Evolutionary conservation across 495 filamentous ascomycete genomes (phyloP), one percentile per base, ranked within the genome.

Genomic region (Lasiosphaeriaceae sp.): DNA sequence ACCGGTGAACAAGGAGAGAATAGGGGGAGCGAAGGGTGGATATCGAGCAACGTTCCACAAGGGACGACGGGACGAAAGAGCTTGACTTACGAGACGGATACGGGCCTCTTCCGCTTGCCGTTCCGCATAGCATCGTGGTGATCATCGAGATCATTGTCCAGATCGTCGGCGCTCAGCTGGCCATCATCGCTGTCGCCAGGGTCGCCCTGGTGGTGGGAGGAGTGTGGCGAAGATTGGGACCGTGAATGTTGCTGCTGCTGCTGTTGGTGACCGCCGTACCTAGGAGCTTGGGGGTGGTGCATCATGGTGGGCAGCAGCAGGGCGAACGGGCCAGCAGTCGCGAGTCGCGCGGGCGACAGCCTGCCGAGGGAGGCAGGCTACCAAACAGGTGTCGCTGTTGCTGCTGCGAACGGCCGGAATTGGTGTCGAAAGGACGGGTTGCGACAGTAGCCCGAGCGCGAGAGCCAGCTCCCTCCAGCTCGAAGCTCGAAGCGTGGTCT

Each of bases 51-150:
- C 35, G 34, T 9, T 37, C 14, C 26, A 41, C 39, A 0, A 43
- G 9, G 5, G 5, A 43, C n/a, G 14, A 12, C 16, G 46, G 9
- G 35, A 19, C 9, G 37, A 45, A 31, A 20, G 35, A 43, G 12
- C 17, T 37, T 26, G 53, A 75, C 77, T 66, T 67, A 80, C 71
- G 80, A 83, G 17, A 84, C 83, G 54, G 80, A 81, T 55, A 82
- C 76, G n/a, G 81, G 82, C 46, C 81, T 70, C 63, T 84, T 84
- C 54, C 78, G 71, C 61, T 79, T 79, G 47, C 74, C 75, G 47
- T 64, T 66, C 37, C 74, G 71, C 17, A 71, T 58, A 43, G 64
- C 66, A 34, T 76, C 76, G 56, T 70, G 62, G 23, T 73, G 66
- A 34, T 71, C 70, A 24, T 76, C 71, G 21, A 64, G 57, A 47